phyloP scores from a whole-genome alignment of 768 basidiomycete species.

The Boletus bicolor region DNA sequence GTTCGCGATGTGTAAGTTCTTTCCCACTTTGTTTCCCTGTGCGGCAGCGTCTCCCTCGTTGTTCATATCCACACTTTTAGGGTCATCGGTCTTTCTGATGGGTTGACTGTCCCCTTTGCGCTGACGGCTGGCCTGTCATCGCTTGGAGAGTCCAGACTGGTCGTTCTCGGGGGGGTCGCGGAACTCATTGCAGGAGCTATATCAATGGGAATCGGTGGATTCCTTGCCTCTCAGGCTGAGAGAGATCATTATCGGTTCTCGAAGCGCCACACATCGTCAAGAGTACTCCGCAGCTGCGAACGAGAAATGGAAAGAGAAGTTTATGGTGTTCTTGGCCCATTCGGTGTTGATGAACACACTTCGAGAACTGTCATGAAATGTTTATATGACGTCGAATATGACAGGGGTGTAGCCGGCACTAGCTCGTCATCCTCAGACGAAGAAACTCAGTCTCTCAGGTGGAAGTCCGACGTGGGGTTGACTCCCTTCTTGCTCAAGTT shows the following conservation, averaged over 20 bases:
- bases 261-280: slow-evolving; percentile 65
- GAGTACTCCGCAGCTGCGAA: slow-evolving; percentile 85
- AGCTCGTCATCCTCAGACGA: slow-evolving; percentile 38
- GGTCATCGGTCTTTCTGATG: slow-evolving; percentile 87
- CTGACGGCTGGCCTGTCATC: slow-evolving; percentile 86
- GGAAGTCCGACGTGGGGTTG: slow-evolving; percentile 79
- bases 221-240: slow-evolving; percentile 95
- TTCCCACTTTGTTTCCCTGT: not conserved
- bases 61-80: slow-evolving; percentile 35
- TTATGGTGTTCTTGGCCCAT: slow-evolving; percentile 76
- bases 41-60: not conserved
- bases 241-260: slow-evolving; percentile 91
- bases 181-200: slow-evolving; percentile 96
- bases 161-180: slow-evolving; percentile 90
- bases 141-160: slow-evolving; percentile 85
- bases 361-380: slow-evolving; percentile 76
- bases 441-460: slow-evolving; percentile 56
- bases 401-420: slow-evolving; percentile 22
- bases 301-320: slow-evolving; percentile 98
- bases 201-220: slow-evolving; percentile 98
- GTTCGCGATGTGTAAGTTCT: slow-evolving; percentile 76
- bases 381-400: slow-evolving; percentile 64
- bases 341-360: slow-evolving; percentile 84
- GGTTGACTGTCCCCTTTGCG: slow-evolving; percentile 89
- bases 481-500: slow-evolving; percentile 95